These are phyloP conservation scores for Glycine latifolia DNA, from an alignment of 306 rosid species.

Conservation along the genomic window DNA sequence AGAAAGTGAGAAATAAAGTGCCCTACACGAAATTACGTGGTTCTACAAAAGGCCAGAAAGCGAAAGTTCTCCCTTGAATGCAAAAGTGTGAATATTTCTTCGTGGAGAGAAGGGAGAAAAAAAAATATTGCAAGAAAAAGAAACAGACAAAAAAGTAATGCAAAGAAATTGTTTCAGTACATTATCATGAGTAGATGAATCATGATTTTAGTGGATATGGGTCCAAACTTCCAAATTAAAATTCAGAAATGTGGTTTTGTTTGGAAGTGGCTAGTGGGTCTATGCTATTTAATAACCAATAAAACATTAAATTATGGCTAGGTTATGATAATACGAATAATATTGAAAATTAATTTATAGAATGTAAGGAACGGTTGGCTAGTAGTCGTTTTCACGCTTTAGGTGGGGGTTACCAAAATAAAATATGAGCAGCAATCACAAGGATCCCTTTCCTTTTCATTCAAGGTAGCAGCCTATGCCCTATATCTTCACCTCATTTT, in stretches of 20 bases:
- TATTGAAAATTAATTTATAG: constrained; percentile 35
- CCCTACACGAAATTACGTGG: constrained; percentile 58
- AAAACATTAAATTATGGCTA: constrained; percentile 42
- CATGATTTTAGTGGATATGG: constrained; percentile 60
- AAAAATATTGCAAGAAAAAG: constrained; percentile 34
- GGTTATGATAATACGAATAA: constrained; percentile 41
- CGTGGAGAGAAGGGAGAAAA: constrained; percentile 12
- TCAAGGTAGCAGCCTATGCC: constrained; percentile 37
- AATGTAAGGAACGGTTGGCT: constrained; percentile 74
- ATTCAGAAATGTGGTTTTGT: constrained; percentile 60
- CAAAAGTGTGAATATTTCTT: constrained; percentile 46
- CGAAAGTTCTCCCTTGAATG: constrained; percentile 62
- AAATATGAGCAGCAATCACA: constrained; percentile 54
- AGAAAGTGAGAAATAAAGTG: constrained; percentile 50
- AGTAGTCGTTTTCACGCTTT: constrained; percentile 73
- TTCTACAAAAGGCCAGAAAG: constrained; percentile 67
- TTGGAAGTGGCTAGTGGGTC: constrained; percentile 72
- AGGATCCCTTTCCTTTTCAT: constrained; percentile 44
- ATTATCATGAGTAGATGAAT: constrained; percentile 58
- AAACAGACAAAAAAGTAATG: constrained; percentile 48
- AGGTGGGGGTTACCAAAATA: constrained; percentile 71
- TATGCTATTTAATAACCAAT: constrained; percentile 53
- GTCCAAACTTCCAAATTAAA: constrained; percentile 49
- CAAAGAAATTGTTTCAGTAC: constrained; percentile 47
- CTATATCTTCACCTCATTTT: constrained; percentile 24